These are phyloP conservation scores for Blastobotrys niveus DNA, from an alignment of 1,139 yeast genomes.

Conservation along the genomic window DNA sequence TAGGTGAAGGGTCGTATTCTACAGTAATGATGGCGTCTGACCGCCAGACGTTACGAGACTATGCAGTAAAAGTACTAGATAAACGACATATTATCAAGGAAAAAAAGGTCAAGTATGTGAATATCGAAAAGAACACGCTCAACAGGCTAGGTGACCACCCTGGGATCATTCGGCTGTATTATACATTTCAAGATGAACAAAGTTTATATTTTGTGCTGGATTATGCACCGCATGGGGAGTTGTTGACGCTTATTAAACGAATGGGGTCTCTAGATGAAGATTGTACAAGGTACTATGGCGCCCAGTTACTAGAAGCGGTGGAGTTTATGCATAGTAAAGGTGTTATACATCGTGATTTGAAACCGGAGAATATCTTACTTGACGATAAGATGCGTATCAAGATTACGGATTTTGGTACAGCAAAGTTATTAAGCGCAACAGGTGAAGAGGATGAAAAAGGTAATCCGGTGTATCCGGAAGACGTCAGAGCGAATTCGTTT, in stretches of 20 bases:
- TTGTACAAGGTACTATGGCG: constrained; percentile 64
- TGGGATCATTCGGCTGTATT: constrained; percentile 82
- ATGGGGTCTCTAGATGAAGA: constrained; percentile 73
- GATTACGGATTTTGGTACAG: constrained; percentile 98
- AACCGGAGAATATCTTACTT: constrained; percentile 82
- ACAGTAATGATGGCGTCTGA: constrained; percentile 88
- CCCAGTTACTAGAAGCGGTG: constrained; percentile 84
- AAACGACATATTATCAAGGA: constrained; percentile 93
- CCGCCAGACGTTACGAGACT: constrained; percentile 60
- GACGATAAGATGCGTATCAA: constrained; percentile 76
- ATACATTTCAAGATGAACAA: constrained; percentile 88
- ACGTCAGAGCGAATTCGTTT: constrained; percentile 72
- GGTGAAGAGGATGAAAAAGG: constrained; percentile 39
- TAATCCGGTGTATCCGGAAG: constrained; percentile 37
- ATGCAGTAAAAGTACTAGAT: constrained; percentile 87
- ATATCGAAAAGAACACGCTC: constrained; percentile 89
- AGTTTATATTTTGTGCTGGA: constrained; percentile 89
- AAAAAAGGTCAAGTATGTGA: constrained; percentile 90
- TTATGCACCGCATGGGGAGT: constrained; percentile 88
- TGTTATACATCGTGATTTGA: constrained; percentile 87
- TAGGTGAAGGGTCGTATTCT: constrained; percentile 96
- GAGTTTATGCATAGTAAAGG: constrained; percentile 77
- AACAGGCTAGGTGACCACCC: constrained; percentile 79
- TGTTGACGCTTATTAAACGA: constrained; percentile 69
- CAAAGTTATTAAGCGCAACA: constrained; percentile 55